phyloP scores from a whole-genome alignment of 1,284 basidiomycete genomes.

The Leccinum fuscescens region DNA sequence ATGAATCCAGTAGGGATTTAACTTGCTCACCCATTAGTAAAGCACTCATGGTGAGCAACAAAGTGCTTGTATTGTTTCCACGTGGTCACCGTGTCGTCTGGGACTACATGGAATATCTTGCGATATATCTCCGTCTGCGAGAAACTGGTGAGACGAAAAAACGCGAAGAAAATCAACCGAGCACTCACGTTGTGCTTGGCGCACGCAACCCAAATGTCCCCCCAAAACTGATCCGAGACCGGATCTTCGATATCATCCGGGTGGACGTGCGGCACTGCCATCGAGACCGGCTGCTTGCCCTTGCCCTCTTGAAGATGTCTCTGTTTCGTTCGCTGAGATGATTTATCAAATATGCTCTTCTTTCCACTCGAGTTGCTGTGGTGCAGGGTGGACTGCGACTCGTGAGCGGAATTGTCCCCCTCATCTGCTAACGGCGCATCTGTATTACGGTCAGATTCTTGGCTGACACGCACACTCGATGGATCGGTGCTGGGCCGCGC shows the following conservation, averaged over 20 bases:
- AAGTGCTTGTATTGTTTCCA: constrained; percentile 96
- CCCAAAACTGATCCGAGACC: constrained; percentile 83
- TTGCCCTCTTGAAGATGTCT: constrained; percentile 54
- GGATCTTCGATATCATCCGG: constrained; percentile 85
- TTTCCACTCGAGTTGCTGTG: constrained; percentile 52
- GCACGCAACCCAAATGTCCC: constrained; percentile 81
- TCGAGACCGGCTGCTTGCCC: constrained; percentile 59
- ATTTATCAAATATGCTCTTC: constrained; percentile 47
- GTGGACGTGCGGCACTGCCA: constrained; percentile 69
- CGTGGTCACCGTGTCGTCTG: constrained; percentile 87
- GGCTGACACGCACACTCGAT: constrained; percentile 18
- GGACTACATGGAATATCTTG: constrained; percentile 89
- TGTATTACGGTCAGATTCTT: constrained; percentile 18
- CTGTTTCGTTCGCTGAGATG: constrained; percentile 54
- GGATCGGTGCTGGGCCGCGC: constrained; percentile 37
- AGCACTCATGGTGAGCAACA: constrained; percentile 70
- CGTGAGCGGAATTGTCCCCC: constrained; percentile 43
- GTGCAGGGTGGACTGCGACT: constrained; percentile 42
- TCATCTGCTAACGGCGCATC: constrained; percentile 34
- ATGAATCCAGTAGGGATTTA: not conserved
- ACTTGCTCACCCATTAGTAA: constrained; percentile 56
- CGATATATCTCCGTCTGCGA: constrained; percentile 87
- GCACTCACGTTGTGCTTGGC: constrained; percentile 80
- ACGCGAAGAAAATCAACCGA: constrained; percentile 5
- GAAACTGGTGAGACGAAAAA: constrained; percentile 10